Evolutionary conservation across 805 yeast genomes (phyloP).

Genomic region (Scheffersomyces lignosus): DNA sequence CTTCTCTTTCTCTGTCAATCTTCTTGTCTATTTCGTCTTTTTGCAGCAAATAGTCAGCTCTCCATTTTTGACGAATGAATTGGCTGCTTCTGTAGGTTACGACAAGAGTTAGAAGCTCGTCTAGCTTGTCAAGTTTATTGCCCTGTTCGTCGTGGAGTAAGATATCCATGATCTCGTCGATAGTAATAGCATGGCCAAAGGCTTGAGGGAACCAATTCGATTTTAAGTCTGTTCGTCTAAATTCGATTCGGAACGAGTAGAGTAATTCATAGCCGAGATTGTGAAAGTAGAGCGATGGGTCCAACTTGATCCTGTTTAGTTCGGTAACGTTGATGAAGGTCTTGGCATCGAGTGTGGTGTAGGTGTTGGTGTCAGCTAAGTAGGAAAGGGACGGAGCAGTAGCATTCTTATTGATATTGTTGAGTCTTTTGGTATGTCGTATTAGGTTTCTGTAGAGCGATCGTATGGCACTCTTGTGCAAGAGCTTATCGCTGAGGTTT

Average conservation of each 20-base stretch:
- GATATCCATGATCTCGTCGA: no score
- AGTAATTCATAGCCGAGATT: neutral
- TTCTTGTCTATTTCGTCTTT: constrained; percentile 5
- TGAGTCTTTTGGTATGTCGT: neutral
- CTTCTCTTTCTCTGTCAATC: constrained; percentile 10
- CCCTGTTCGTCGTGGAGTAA: no score
- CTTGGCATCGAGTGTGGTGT: no score
- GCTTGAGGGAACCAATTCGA: neutral
- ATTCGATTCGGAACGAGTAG: neutral
- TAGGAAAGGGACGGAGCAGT: no score
- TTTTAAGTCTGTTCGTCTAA: no score
- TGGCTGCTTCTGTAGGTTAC: constrained; percentile 4
- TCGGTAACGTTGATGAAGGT: neutral
- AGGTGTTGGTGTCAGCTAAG: no score
- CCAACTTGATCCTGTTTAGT: neutral
- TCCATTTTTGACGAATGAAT: constrained; percentile 16
- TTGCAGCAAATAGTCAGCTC: constrained; percentile 10
- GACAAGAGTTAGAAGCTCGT: neutral
- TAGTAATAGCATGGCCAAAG: no score
- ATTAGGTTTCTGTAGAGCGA: constrained; percentile 1
- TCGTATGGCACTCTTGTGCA: no score
- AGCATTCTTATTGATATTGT: neutral
- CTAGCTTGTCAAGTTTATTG: neutral
- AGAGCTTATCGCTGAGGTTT: no score
- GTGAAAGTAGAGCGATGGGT: neutral